Base-by-base conservation (phyloP, 2,329 filamentous ascomycete genomes). In the Chaetomium sp. region DNA sequence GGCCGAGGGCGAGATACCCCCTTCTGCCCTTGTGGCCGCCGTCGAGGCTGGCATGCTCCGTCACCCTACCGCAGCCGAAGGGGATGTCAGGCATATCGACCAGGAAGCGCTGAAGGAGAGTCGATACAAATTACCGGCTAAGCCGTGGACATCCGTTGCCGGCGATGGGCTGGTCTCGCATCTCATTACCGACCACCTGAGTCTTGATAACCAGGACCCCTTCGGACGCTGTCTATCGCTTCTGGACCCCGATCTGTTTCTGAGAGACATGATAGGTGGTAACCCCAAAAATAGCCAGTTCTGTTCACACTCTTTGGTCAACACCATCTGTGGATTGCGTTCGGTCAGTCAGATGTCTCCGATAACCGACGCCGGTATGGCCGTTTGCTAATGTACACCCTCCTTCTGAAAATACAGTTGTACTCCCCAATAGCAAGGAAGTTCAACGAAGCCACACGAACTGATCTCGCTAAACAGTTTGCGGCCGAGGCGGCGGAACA, bases 271-370 rank as follows among this genome's bases (percentile, higher is more conserved):
- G 67, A 42, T 62, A 0, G 34, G 36, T 0, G 38, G 7, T 6
- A 27, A 35, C 32, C 38, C 27, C 3, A 27, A 48, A 0, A 56
- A 50, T 5, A 59, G 61, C 37, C 43, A 55, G 5, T 69, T 63
- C 52, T 69, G 67, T 53, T 66, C 67, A 3, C 64, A 66, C 3
- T 65, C 69, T 53, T 62, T 69, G 4, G 67, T 70, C 44, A 69
- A 69, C 50, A 62, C 66, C 33, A 65, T 70, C 9, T 70, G 67
- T 47, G 66, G 67, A 14, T 49, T 63, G n/a, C 63, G 66, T 59
- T 65, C 60, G 52, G 68, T 69, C 51, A 59, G 64, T 59, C 14
- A 35, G 14, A n/a, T 33, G 37, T 51, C 0, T 60, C 52, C 6
- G 43, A 10, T 12, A n/a, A n/a, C n/a, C n/a, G n/a, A n/a, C n/a